These are phyloP conservation scores for Aspergillus thermomutatus DNA, from an alignment of 2,329 filamentous ascomycete genomes.

Conservation along the genomic window DNA sequence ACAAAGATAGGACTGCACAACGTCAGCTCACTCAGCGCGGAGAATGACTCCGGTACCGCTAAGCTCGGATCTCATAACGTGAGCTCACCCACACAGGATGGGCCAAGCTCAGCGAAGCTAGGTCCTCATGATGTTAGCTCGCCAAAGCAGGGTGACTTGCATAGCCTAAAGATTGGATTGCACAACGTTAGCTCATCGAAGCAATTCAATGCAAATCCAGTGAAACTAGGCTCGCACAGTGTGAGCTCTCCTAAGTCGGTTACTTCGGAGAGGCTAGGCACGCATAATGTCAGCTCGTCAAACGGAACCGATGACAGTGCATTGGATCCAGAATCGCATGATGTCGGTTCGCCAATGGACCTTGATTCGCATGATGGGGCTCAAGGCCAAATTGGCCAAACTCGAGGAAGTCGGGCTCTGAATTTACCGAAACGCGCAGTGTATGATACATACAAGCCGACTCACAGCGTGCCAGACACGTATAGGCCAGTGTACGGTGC, in stretches of 20 bases:
- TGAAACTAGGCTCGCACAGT: background rate
- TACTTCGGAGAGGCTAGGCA: background rate
- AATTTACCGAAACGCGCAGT: background rate
- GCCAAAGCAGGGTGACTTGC: background rate
- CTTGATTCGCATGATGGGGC: background rate
- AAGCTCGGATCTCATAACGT: background rate
- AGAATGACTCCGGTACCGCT: background rate
- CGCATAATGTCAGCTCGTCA: background rate
- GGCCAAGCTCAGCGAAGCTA: background rate
- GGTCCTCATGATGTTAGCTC: background rate
- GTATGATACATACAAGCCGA: background rate
- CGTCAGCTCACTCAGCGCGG: background rate
- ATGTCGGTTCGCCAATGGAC: background rate
- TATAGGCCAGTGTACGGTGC: background rate
- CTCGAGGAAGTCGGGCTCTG: background rate
- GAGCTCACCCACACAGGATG: background rate
- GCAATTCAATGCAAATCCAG: background rate
- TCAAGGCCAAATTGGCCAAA: background rate
- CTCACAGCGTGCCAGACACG: background rate
- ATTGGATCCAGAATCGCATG: background rate
- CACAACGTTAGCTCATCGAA: background rate
- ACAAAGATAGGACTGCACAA: background rate
- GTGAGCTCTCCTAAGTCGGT: background rate
- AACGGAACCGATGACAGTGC: background rate
- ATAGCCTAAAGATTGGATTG: background rate